Percentiles rank a stretch among this genome's conserved stretches.
phyloP scores from a whole-genome alignment of 257 asterid species.

The Lithospermum erythrorhizon region DNA sequence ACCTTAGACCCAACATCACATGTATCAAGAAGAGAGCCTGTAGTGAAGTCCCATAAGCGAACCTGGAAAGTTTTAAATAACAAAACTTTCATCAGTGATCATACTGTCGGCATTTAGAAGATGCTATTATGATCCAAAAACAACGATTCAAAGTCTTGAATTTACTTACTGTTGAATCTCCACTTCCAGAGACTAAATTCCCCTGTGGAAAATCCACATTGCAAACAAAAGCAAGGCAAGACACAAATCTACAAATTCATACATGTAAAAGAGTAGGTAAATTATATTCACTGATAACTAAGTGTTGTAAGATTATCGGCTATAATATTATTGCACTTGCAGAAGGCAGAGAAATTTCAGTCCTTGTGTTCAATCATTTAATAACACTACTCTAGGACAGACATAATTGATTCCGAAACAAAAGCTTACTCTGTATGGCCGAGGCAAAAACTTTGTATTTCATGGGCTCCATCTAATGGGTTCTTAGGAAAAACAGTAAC shows the following conservation, averaged over 20 bases:
- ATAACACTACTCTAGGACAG: not conserved
- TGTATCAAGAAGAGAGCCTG: constrained; percentile 85
- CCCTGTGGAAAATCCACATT: constrained; percentile 32
- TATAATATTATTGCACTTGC: too few relatives aligned
- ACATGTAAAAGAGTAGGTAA: constrained; percentile 9
- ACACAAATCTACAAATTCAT: constrained; percentile 54
- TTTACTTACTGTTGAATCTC: constrained; percentile 91
- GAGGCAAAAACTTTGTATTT: constrained; percentile 84
- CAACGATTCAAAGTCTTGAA: not conserved
- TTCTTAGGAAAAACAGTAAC: constrained; percentile 67
- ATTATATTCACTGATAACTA: not conserved
- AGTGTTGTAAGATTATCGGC: constrained; percentile 1
- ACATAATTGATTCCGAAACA: constrained; percentile 3
- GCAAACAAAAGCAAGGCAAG: constrained; percentile 63
- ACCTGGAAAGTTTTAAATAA: constrained; percentile 39
- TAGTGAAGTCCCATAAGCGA: constrained; percentile 73
- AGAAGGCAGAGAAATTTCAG: too few relatives aligned
- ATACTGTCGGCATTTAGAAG: not conserved
- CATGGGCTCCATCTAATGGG: constrained; percentile 74
- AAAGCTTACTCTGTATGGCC: constrained; percentile 82
- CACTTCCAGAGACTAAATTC: constrained; percentile 80
- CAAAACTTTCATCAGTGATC: not conserved
- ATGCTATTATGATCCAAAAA: not conserved
- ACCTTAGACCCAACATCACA: constrained; percentile 60
- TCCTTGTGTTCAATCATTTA: too few relatives aligned